These are phyloP conservation scores for Lentinula novae-zelandiae DNA, from an alignment of 1,284 basidiomycete species.

Conservation along the genomic window DNA sequence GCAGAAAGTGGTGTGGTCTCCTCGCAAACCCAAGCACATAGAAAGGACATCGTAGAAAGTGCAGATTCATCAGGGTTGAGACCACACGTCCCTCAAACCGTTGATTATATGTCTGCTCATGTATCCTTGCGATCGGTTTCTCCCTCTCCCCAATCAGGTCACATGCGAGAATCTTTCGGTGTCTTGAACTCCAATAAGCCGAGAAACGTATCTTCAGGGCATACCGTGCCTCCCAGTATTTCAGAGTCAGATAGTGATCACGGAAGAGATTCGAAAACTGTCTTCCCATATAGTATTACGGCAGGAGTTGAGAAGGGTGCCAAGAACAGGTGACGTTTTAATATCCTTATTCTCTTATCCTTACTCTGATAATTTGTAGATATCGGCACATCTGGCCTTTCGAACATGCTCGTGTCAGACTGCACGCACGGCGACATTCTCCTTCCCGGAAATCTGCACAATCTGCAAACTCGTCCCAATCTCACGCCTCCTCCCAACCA, in stretches of 20 bases:
- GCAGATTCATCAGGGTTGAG: not conserved
- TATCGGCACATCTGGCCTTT: slow-evolving; percentile 96
- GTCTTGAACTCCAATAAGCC: not conserved
- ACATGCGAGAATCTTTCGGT: not conserved
- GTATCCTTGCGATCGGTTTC: not conserved
- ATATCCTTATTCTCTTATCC: not conserved
- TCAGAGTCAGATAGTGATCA: slow-evolving; percentile 4
- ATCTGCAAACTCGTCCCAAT: not conserved
- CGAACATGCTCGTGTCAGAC: slow-evolving; percentile 83
- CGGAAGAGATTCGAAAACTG: not conserved
- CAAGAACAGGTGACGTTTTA: slow-evolving; percentile 75
- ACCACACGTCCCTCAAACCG: not conserved
- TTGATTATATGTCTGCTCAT: not conserved
- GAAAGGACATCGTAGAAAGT: not conserved
- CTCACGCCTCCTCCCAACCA: not conserved
- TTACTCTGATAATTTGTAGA: slow-evolving; percentile 35
- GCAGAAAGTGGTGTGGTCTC: slow-evolving; percentile 37
- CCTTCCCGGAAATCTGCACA: not conserved
- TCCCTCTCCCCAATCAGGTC: not conserved
- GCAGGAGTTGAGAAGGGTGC: slow-evolving; percentile 94
- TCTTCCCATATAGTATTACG: slow-evolving; percentile 89
- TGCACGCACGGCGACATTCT: slow-evolving; percentile 27
- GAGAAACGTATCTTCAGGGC: not conserved
- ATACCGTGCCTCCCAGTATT: not conserved
- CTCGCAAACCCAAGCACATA: not conserved